Percentiles rank a stretch among this genome's conserved stretches.
Evolutionary conservation across 441 rosid species (phyloP).

Genomic region (Mallotus repandus): DNA sequence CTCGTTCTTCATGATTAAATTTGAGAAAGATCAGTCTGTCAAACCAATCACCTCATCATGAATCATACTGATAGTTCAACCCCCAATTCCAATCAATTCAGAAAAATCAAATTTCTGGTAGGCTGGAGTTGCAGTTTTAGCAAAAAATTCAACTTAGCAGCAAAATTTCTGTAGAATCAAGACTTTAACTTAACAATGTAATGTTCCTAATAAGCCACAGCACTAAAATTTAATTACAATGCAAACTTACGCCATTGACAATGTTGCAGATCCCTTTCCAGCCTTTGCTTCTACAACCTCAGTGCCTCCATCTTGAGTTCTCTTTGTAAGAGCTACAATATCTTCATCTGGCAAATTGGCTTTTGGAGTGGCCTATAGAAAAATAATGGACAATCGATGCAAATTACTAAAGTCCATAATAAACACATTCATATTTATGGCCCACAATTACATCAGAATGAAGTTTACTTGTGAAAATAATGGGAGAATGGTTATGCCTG

Average conservation of each 20-base stretch:
- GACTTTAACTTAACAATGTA: neutral
- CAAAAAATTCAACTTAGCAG: neutral
- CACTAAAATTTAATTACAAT: neutral
- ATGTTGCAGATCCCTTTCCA: constrained; percentile 95
- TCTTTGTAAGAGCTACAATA: constrained; percentile 69
- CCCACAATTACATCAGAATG: no score
- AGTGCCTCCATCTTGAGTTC: constrained; percentile 98
- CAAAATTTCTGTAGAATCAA: neutral
- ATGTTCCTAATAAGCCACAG: neutral
- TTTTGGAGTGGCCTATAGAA: constrained; percentile 74
- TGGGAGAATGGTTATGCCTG: constrained; percentile 94
- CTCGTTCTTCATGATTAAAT: neutral
- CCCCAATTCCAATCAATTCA: neutral
- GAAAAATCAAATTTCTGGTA: neutral
- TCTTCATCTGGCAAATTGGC: constrained; percentile 68
- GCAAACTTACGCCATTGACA: constrained; percentile 92
- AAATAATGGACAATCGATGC: constrained; percentile 7
- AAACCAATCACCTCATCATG: neutral
- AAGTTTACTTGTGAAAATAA: constrained; percentile 69
- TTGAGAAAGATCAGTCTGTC: neutral
- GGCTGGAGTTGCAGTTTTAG: neutral
- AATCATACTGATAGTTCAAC: neutral
- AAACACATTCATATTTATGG: neutral
- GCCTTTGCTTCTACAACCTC: constrained; percentile 98
- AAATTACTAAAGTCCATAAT: constrained; percentile 14